phyloP scores from a whole-genome alignment of 768 basidiomycete genomes.

The Auricularia auricula-judae region DNA sequence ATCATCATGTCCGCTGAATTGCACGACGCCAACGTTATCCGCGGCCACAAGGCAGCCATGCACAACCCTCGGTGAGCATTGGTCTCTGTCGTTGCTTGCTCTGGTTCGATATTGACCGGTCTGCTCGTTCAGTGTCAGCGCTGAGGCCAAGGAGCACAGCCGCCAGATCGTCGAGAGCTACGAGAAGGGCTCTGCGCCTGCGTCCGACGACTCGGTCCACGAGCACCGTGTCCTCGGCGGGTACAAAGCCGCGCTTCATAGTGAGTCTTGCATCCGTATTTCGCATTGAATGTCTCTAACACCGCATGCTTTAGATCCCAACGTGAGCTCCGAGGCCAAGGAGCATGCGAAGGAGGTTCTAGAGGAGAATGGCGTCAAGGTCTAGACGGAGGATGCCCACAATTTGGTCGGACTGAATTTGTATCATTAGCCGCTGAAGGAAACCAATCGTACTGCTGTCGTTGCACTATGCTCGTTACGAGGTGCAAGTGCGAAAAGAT shows the following conservation, averaged over 20 bases:
- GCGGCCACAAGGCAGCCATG: background rate
- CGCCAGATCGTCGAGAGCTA: background rate
- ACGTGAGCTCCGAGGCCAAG: constrained; percentile 40
- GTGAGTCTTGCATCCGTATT: constrained; percentile 16
- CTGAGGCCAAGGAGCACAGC: background rate
- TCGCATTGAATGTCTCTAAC: background rate
- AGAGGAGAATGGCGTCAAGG: constrained; percentile 29
- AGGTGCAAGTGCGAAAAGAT: too few relatives aligned
- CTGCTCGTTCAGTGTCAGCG: background rate
- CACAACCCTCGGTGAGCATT: background rate
- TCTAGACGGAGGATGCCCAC: constrained; percentile 16
- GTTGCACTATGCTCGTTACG: too few relatives aligned
- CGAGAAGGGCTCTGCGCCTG: background rate
- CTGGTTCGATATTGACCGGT: background rate
- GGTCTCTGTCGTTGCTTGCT: too few relatives aligned
- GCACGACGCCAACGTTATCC: background rate
- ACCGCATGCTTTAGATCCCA: constrained; percentile 22
- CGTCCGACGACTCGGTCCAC: background rate
- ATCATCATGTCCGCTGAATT: background rate
- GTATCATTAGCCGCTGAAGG: too few relatives aligned
- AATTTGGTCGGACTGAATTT: background rate
- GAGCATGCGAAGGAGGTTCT: constrained; percentile 43
- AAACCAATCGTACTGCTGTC: too few relatives aligned
- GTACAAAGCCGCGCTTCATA: constrained; percentile 39
- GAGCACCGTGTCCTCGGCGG: constrained; percentile 24